Base-by-base conservation (phyloP, 331 rosid genomes). In the Rhamnella rubrinervis region DNA sequence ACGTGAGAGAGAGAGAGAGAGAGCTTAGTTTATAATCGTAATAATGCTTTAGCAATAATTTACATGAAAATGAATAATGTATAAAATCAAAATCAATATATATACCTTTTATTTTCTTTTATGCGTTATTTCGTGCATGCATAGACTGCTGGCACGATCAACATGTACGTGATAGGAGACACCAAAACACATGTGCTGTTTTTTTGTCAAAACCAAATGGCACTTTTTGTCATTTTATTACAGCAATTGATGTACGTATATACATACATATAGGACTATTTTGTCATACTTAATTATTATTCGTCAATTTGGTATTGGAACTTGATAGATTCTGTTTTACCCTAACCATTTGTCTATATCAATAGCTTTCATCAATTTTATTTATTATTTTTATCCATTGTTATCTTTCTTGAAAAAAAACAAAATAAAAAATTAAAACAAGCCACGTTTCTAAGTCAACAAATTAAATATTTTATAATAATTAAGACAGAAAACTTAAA, bases 1-100 rank as follows among this genome's bases (percentile, higher is more conserved):
- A 76, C 78, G 79, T 87, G 84, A 50, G 68, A 61, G 66, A 49
- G 60, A 7, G 84, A 50, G 68, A 61, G 66, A 49, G 60, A 7
- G 25, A 49, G 61, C 18, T 4, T 10, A 59, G 10, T 46, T 41
- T 47, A 65, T 46, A 63, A 74, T 59, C 55, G 69, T 46, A 40
- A 61, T 71, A 40, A 62, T 52, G 12, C 35, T 31, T 5, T 35
- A 61, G 47, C 14, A 0, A 31, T 4, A 58, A 65, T 7, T 66
- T 21, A 7, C n/a, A 18, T 59, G 49, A 46, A 28, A 53, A 2
- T 68, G 52, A 40, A 37, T 4, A 8, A 44, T 7, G 4, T 44
- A 70, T 31, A 38, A 20, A 14, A 55, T 21, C 23, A 23, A 23
- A 44, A 9, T 44, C 11, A 9, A 44, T 44, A 44, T 14, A 10